Percentiles rank a stretch among this genome's conserved stretches.
phyloP scores from a whole-genome alignment of 2,329 filamentous ascomycete genomes.

The Fusarium continuum region DNA sequence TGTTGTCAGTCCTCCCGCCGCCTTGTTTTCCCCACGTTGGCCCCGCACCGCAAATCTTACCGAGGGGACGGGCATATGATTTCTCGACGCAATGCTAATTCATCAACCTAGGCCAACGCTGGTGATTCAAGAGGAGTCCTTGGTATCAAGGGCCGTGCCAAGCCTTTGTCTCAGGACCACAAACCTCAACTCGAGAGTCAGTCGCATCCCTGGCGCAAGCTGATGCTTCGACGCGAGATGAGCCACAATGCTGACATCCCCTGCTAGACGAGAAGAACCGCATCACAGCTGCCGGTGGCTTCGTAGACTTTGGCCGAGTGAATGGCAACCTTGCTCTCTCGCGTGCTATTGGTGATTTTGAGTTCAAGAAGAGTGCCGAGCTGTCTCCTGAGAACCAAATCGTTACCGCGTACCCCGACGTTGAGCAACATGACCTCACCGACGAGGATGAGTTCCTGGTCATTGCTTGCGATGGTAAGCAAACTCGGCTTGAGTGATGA shows the following conservation, averaged over 20 bases:
- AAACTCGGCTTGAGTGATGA: neutral
- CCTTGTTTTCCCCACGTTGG: slow-evolving; percentile 18
- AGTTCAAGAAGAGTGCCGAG: slow-evolving; percentile 99
- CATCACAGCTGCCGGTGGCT: slow-evolving; percentile 94
- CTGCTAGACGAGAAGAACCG: slow-evolving; percentile 87
- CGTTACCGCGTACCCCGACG: slow-evolving; percentile 95
- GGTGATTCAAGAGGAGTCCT: slow-evolving; percentile 95
- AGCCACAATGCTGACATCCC: slow-evolving; percentile 27
- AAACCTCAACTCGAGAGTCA: slow-evolving; percentile 97
- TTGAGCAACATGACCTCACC: slow-evolving; percentile 87
- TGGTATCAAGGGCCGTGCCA: slow-evolving; percentile 95
- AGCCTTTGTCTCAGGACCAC: slow-evolving; percentile 98
- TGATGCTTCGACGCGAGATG: slow-evolving; percentile 24
- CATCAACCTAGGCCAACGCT: slow-evolving; percentile 79
- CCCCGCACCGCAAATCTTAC: slow-evolving; percentile 18
- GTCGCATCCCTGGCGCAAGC: slow-evolving; percentile 39
- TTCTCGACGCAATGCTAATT: slow-evolving; percentile 29
- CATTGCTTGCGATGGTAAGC: slow-evolving; percentile 88
- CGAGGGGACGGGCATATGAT: slow-evolving; percentile 29
- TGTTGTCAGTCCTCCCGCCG: slow-evolving; percentile 72
- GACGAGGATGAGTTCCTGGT: slow-evolving; percentile 97
- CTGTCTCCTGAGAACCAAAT: slow-evolving; percentile 98
- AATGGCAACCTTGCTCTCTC: slow-evolving; percentile 98
- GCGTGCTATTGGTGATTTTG: slow-evolving; percentile 97
- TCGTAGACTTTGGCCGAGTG: slow-evolving; percentile 97